Conservation (phyloP, 148 eudicot genomes). For the Camellia granthamiana region DNA sequence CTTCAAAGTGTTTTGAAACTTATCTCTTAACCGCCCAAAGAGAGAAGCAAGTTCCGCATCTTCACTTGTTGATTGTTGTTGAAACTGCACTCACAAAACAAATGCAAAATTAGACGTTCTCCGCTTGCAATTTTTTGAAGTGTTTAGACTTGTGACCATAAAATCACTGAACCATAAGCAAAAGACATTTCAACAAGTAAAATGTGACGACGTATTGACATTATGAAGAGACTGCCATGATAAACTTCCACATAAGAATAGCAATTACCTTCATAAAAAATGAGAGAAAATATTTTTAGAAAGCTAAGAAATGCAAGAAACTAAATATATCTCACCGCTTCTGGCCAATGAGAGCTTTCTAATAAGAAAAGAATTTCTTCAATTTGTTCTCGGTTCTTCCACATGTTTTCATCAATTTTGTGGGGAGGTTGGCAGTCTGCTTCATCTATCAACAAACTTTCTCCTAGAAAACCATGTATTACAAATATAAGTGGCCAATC, state of each 20-base stretch:
- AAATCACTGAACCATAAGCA: background rate
- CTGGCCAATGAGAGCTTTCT: conserved; percentile 71
- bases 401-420: conserved; percentile 96
- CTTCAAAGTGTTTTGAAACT: conserved; percentile 54
- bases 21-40: conserved; percentile 55
- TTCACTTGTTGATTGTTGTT: conserved; percentile 49
- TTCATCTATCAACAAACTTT: conserved; percentile 52
- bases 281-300: background rate
- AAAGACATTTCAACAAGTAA: background rate
- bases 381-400: conserved; percentile 92
- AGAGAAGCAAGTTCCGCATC: conserved; percentile 59
- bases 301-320: background rate
- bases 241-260: background rate
- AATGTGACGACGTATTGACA: background rate
- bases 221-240: background rate
- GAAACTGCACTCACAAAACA: conserved; percentile 46
- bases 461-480: conserved; percentile 39
- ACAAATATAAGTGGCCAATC: background rate
- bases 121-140: background rate
- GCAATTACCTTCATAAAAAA: background rate
- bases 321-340: conserved; percentile 37
- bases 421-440: conserved; percentile 72
- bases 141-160: conserved; percentile 2
- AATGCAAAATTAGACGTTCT: conserved; percentile 14
- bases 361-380: conserved; percentile 80